phyloP scores from a whole-genome alignment of 257 asterid species.

The Plantago major region DNA sequence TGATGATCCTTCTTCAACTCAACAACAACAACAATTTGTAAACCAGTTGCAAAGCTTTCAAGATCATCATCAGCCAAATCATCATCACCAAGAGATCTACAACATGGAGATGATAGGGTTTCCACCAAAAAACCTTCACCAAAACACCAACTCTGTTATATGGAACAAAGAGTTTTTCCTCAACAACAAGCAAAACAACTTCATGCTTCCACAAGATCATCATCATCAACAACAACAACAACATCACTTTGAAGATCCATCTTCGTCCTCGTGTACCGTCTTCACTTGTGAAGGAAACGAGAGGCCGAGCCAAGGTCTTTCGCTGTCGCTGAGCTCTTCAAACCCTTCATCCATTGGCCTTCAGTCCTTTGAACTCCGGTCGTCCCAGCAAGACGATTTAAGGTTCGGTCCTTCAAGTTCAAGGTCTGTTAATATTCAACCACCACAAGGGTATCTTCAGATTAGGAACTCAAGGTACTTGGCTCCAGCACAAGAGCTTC shows the following conservation, averaged over 20 bases:
- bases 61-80: constrained; percentile 15
- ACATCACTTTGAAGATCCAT: constrained; percentile 8
- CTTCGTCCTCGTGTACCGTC: constrained; percentile 19
- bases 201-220: constrained; percentile 8
- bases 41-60: constrained; percentile 31
- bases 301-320: constrained; percentile 84
- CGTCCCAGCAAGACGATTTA: constrained; percentile 24
- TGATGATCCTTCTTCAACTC: constrained; percentile 27
- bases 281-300: constrained; percentile 71
- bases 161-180: constrained; percentile 43
- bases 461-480: constrained; percentile 53
- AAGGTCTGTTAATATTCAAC: constrained; percentile 34
- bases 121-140: constrained; percentile 29
- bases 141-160: constrained; percentile 16
- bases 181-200: constrained; percentile 22
- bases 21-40: constrained; percentile 25
- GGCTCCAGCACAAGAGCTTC: constrained; percentile 66
- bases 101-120: constrained; percentile 73
- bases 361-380: constrained; percentile 61
- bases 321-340: constrained; percentile 65
- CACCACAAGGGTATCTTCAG: constrained; percentile 21
- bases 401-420: constrained; percentile 56
- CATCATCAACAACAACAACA: constrained; percentile 36
- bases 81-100: constrained; percentile 49
- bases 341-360: constrained; percentile 54